phyloP scores from a whole-genome alignment of 768 basidiomycete genomes.

The Tephrocybe rancida region DNA sequence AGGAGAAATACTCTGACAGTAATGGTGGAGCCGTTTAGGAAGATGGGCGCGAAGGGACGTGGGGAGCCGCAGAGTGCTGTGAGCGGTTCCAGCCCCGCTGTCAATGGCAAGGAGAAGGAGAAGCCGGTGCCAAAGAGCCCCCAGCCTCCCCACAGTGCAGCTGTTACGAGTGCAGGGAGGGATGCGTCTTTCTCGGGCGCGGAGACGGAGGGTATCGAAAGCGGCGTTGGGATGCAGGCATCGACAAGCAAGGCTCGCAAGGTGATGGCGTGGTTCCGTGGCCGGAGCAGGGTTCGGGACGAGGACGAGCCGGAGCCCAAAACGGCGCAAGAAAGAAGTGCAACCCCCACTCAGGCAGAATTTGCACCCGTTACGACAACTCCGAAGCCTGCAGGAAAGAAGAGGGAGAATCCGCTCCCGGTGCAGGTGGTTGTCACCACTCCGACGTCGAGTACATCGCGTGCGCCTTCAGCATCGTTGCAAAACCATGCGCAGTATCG shows the following conservation, averaged over 20 bases:
- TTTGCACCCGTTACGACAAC: slow-evolving; percentile 16
- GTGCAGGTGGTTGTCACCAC: slow-evolving; percentile 45
- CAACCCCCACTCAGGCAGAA: slow-evolving; percentile 30
- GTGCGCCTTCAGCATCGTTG: slow-evolving; percentile 22
- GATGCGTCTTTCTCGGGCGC: slow-evolving; percentile 18
- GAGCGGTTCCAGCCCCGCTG: background rate
- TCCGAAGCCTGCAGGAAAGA: background rate
- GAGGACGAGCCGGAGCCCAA: slow-evolving; percentile 19
- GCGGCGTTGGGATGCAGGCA: slow-evolving; percentile 51
- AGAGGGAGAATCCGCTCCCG: slow-evolving; percentile 23
- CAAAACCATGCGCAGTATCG: slow-evolving; percentile 26
- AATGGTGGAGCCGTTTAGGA: slow-evolving; percentile 79
- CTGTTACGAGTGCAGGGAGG: slow-evolving; percentile 4
- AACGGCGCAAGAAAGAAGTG: slow-evolving; percentile 17
- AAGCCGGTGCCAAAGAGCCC: slow-evolving; percentile 1
- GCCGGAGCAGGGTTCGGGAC: slow-evolving; percentile 52
- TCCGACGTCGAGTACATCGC: slow-evolving; percentile 27
- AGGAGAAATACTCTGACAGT: slow-evolving; percentile 85
- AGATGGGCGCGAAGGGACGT: slow-evolving; percentile 38
- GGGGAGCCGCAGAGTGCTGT: slow-evolving; percentile 17
- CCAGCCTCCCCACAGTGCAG: slow-evolving; percentile 14
- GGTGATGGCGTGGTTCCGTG: slow-evolving; percentile 99
- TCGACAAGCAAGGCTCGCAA: slow-evolving; percentile 89
- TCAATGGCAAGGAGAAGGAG: slow-evolving; percentile 6
- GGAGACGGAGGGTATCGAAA: slow-evolving; percentile 29